Evolutionary conservation across 495 filamentous ascomycete genomes (phyloP), one percentile per base, ranked within the genome.

Genomic region (Recurvomyces mirabilis): DNA sequence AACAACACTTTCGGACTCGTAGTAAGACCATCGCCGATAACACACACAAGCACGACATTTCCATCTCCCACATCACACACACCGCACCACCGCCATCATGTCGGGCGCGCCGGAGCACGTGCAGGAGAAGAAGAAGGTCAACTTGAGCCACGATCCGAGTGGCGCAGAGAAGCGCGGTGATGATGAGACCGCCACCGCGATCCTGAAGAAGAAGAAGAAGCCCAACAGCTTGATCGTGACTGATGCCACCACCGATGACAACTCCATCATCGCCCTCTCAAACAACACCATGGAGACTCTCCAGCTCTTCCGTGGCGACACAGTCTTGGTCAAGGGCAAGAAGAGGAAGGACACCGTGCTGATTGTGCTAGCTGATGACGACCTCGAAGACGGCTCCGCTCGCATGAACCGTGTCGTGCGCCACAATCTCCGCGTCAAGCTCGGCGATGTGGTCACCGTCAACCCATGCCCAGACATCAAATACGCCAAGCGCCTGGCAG

Each of bases 181-280:
- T 50, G 82, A 94, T 58, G 89, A 94, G 56, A 89, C 83, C 33
- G 75, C 91, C n/a, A 96, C 93, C 14, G 91, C 91, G 53, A 98
- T 98, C 51, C 77, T 98, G 53, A 95, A 94, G 72, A 95, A 94
- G 75, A 98, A 98, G 79, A 98, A 98, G 87, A 98, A 98, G 87
- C 87, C 87, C 47, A 98, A 98, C 69, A 87, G 84, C 48, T 67
- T 98, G 66, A 93, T 96, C 69, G 93, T 98, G 44, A 98, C 91
- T 59, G 91, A 98, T 77, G 85, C 93, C 67, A 70, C 81, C 50
- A 96, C 93, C 68, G 91, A 98, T 82, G 91, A 98, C 67, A 98
- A 98, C 81, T 96, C 91, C 53, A 87, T 95, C 62, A 94, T 98
- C 60, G 87, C 87, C 41, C 77, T 98, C 34, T 98, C 91, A 19